Base-by-base conservation (phyloP, 768 basidiomycete genomes). In the Lactarius vividus region DNA sequence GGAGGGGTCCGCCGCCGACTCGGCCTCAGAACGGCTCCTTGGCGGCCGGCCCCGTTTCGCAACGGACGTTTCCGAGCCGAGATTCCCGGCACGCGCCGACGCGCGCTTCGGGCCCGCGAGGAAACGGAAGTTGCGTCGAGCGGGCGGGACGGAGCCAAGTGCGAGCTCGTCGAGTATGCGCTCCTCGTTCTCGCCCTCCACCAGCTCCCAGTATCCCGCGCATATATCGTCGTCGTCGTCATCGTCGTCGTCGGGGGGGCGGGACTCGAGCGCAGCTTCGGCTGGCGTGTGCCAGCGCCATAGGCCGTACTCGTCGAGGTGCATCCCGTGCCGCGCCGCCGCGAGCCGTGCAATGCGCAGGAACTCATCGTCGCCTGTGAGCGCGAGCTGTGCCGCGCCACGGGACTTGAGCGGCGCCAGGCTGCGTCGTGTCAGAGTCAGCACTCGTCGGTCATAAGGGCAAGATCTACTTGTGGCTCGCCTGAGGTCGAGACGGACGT, bases 281-380 rank as follows among this genome's bases (percentile, higher is more conserved):
- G 61, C 67, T 0, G 62, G 28, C 6, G 65, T 57, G 37, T 74
- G 75, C 84, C 85, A 88, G 58, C 75, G 78, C 89, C 89, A 90
- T 4, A 90, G 75, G 15, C 88, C 89, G 67, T 79, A 83, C 69
- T 86, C 85, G 69, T 87, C 83, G 33, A 90, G 77, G 39, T 81
- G 76, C 71, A 88, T 69, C 18, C 82, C 83, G 2, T 78, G 70
- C 53, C 75, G 76, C 7, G 70, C 60, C 0, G 88, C 89, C 44
- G 77, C 75, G 26, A 69, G 72, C 37, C 78, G 78, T 2, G 84
- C 65, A 49, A 80, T 75, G 57, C 76, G 74, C 49, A 76, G 74
- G 71, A 88, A 87, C 29, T 79, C 77, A 0, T 57, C 49, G 71
- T 88, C 86, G 10, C 88, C 88, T 2, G 88, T 90, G 26, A 83